Conservation (phyloP, 805 yeast genomes). For the Starmerella floricola region DNA sequence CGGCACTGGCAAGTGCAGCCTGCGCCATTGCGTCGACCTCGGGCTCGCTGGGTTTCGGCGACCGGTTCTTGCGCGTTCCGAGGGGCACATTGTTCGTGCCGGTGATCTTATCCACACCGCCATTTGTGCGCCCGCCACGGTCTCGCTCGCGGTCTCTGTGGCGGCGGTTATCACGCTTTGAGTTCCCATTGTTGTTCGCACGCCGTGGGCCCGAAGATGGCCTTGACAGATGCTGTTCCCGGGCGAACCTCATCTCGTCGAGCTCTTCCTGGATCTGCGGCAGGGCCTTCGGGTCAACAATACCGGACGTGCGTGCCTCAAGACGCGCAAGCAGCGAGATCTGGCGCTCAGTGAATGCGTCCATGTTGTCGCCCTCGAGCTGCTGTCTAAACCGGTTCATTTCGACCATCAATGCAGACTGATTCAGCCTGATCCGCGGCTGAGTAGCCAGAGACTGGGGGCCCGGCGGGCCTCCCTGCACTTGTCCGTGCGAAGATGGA, state of each 20-base stretch:
- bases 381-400: constrained; percentile 23
- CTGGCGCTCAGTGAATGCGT: constrained; percentile 26
- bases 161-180: background rate
- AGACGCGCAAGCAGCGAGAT: constrained; percentile 25
- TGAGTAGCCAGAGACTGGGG: no score
- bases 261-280: constrained; percentile 26
- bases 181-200: background rate
- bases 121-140: background rate
- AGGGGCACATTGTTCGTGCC: constrained; percentile 17
- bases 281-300: constrained; percentile 24
- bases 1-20: background rate
- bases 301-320: constrained; percentile 24
- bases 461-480: no score
- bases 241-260: constrained; percentile 15
- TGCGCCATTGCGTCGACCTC: background rate
- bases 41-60: background rate
- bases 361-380: constrained; percentile 20
- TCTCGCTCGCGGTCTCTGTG: background rate
- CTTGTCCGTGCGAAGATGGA: no score
- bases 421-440: no score
- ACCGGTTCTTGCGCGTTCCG: constrained; percentile 11
- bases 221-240: constrained; percentile 9
- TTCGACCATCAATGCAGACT: constrained; percentile 25
- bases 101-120: constrained; percentile 12
- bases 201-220: constrained; percentile 2